These are phyloP conservation scores for Fusarium clavum DNA, from an alignment of 2,329 filamentous ascomycete species.

Conservation along the genomic window DNA sequence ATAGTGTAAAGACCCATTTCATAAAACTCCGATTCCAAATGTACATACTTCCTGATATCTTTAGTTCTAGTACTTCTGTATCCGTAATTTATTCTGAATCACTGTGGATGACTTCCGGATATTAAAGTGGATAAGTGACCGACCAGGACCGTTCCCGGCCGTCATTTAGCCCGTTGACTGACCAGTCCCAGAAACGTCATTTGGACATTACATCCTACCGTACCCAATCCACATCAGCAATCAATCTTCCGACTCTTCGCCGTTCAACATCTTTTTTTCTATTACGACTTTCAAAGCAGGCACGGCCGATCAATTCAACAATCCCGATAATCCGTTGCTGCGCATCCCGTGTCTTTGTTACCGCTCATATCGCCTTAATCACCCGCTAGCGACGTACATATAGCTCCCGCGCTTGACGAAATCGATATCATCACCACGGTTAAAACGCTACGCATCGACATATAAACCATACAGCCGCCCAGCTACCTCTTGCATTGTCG, in stretches of 20 bases:
- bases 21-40: background rate
- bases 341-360: background rate
- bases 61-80: background rate
- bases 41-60: background rate
- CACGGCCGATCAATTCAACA: background rate
- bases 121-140: background rate
- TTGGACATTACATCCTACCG: slow-evolving; percentile 27
- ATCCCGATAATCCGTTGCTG: background rate
- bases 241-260: slow-evolving; percentile 10
- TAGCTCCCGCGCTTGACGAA: slow-evolving; percentile 11
- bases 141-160: background rate
- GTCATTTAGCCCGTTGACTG: slow-evolving; percentile 32
- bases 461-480: slow-evolving; percentile 17
- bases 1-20: background rate
- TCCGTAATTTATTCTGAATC: background rate
- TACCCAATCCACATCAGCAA: slow-evolving; percentile 34
- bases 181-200: slow-evolving; percentile 43
- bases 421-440: slow-evolving; percentile 3
- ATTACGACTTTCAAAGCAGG: background rate
- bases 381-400: background rate
- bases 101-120: background rate
- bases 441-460: slow-evolving; percentile 15
- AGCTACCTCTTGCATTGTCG: slow-evolving; percentile 26
- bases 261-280: slow-evolving; percentile 2
- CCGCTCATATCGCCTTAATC: slow-evolving; percentile 13